phyloP scores from a whole-genome alignment of 495 filamentous ascomycete species.

The Daldinia bambusicola region DNA sequence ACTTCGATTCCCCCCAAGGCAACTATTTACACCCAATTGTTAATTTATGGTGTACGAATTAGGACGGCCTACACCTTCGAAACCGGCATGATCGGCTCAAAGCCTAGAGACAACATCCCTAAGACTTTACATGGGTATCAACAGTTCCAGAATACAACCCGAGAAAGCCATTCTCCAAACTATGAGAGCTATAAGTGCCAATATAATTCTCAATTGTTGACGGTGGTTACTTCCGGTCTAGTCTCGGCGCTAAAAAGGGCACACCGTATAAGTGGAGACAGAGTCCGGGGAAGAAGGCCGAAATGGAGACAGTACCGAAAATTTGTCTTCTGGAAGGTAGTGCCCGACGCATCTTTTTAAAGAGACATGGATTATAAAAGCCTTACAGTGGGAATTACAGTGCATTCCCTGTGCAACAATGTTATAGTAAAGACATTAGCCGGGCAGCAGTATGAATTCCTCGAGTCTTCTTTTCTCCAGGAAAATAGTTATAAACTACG shows the following conservation, averaged over 20 bases:
- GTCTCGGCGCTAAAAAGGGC: neutral
- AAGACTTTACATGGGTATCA: neutral
- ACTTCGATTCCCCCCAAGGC: too few relatives aligned
- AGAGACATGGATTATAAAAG: neutral
- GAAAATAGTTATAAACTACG: neutral
- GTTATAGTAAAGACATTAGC: neutral
- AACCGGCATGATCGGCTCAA: too few relatives aligned
- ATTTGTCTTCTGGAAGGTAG: too few relatives aligned
- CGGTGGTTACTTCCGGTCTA: neutral
- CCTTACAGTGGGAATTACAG: neutral
- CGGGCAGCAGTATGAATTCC: neutral
- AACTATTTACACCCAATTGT: too few relatives aligned
- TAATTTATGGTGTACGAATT: too few relatives aligned
- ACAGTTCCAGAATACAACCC: neutral
- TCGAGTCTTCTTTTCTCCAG: neutral
- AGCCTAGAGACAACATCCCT: too few relatives aligned
- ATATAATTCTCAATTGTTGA: neutral
- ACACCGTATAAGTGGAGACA: neutral
- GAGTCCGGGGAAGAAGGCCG: neutral
- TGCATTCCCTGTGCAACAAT: neutral
- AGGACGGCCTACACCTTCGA: too few relatives aligned
- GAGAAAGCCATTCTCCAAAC: neutral
- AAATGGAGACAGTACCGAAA: neutral
- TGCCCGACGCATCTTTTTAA: neutral
- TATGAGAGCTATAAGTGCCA: neutral